Evolutionary conservation across 2,329 filamentous ascomycete genomes (phyloP).

Genomic region (Cyphellophora europaea): DNA sequence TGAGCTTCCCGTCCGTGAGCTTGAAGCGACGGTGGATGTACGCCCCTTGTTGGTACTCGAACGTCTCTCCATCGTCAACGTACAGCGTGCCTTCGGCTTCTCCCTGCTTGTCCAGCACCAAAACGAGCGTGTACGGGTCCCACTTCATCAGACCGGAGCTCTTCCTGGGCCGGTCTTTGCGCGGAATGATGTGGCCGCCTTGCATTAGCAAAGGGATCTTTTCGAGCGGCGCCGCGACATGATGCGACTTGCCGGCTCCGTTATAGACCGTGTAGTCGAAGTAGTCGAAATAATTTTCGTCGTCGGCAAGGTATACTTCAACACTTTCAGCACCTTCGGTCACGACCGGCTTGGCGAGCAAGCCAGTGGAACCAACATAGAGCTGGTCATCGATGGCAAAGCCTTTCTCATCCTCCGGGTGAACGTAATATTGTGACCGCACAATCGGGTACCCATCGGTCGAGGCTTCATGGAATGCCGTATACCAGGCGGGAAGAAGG

Average conservation of each 20-base stretch:
- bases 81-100: constrained; percentile 78
- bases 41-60: constrained; percentile 74
- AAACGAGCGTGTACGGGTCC: constrained; percentile 88
- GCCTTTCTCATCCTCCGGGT: constrained; percentile 76
- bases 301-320: constrained; percentile 80
- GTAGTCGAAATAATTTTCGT: constrained; percentile 90
- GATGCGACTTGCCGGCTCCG: constrained; percentile 60
- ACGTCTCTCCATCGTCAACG: constrained; percentile 87
- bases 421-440: constrained; percentile 84
- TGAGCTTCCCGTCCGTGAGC: constrained; percentile 52
- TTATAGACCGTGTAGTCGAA: constrained; percentile 74
- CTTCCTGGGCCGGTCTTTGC: constrained; percentile 77
- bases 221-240: constrained; percentile 68
- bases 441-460: constrained; percentile 77
- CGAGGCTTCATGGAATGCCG: constrained; percentile 85
- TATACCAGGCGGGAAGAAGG: constrained; percentile 90
- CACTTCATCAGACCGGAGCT: constrained; percentile 84
- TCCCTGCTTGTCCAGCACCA: constrained; percentile 59
- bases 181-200: constrained; percentile 82
- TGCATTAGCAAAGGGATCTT: constrained; percentile 86
- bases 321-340: constrained; percentile 62
- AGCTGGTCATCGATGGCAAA: constrained; percentile 88
- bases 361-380: constrained; percentile 77
- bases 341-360: constrained; percentile 87
- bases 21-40: constrained; percentile 79